A percentile compares a stretch with the other conserved stretches of the same genome.
Conservation (phyloP, 768 basidiomycete genomes). For the Auricularia auricula-judae region DNA sequence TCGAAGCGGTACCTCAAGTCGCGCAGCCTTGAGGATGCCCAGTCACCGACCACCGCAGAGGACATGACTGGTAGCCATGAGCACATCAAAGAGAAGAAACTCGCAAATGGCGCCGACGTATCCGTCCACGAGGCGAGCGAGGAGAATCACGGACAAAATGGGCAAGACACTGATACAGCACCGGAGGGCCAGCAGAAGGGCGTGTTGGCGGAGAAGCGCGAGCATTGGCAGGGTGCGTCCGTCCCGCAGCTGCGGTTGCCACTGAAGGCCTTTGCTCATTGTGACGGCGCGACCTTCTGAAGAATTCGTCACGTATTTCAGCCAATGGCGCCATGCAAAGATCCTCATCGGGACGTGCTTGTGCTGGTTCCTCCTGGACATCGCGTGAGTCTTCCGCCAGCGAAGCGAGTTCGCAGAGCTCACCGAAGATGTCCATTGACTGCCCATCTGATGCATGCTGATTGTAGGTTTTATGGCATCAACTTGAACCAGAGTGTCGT, state of each 20-base stretch:
- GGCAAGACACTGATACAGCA: neutral
- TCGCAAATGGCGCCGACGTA: constrained; percentile 4
- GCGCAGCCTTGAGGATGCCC: neutral
- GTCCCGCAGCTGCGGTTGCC: too few species aligned
- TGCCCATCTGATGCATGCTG: too few species aligned
- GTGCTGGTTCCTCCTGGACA: constrained; percentile 70
- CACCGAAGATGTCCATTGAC: too few species aligned
- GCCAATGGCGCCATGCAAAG: constrained; percentile 59
- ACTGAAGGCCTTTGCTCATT: neutral
- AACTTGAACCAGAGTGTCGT: constrained; percentile 43
- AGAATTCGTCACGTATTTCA: constrained; percentile 61
- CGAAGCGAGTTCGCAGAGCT: neutral
- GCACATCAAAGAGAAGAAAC: constrained; percentile 29
- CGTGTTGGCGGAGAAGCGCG: neutral
- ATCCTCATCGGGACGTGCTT: constrained; percentile 53
- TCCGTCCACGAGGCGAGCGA: neutral
- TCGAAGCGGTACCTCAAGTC: constrained; percentile 44
- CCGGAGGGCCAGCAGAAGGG: neutral
- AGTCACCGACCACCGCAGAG: neutral
- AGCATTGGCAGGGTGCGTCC: neutral
- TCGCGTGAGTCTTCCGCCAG: constrained; percentile 35
- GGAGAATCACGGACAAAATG: neutral
- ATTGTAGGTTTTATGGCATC: constrained; percentile 59
- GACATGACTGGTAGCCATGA: constrained; percentile 10
- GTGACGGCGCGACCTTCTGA: neutral